A percentile compares a stretch with the other conserved stretches of the same genome.
phyloP scores from a whole-genome alignment of 345 rosid genomes.

The Sisymbrium altissimum region DNA sequence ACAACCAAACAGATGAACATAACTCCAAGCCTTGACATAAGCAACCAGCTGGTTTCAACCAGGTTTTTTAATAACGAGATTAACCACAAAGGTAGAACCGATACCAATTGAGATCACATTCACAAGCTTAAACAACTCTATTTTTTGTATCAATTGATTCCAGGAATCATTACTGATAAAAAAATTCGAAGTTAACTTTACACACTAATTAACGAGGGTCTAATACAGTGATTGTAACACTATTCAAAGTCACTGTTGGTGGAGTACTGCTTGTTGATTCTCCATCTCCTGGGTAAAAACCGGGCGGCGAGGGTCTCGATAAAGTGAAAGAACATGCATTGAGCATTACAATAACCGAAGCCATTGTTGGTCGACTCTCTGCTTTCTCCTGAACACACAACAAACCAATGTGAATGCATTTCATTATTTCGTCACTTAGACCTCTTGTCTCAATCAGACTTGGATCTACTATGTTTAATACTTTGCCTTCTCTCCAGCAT shows the following conservation, averaged over 20 bases:
- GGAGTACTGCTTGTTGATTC: not conserved
- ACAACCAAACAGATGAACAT: no score
- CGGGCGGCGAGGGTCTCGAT: not conserved
- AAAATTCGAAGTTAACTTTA: not conserved
- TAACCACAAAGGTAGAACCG: not conserved
- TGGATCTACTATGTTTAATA: constrained; percentile 10
- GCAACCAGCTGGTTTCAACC: not conserved
- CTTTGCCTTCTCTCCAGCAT: constrained; percentile 12
- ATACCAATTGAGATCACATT: not conserved
- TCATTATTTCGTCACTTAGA: constrained; percentile 16
- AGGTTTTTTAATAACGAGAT: no score
- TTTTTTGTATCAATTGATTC: not conserved
- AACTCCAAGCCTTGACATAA: no score
- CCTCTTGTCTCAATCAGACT: constrained; percentile 12
- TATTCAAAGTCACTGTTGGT: not conserved
- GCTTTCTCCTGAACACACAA: constrained; percentile 28
- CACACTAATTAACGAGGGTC: constrained; percentile 5
- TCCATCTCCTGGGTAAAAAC: not conserved
- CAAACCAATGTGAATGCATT: constrained; percentile 25
- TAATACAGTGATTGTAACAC: constrained; percentile 1
- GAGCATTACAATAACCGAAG: constrained; percentile 23
- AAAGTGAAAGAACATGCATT: constrained; percentile 16
- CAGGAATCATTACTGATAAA: not conserved
- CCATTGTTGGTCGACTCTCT: constrained; percentile 29
- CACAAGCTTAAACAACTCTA: not conserved